Base-by-base conservation (phyloP, 2,329 filamentous ascomycete species). In the Myriosclerotinia duriaeana region DNA sequence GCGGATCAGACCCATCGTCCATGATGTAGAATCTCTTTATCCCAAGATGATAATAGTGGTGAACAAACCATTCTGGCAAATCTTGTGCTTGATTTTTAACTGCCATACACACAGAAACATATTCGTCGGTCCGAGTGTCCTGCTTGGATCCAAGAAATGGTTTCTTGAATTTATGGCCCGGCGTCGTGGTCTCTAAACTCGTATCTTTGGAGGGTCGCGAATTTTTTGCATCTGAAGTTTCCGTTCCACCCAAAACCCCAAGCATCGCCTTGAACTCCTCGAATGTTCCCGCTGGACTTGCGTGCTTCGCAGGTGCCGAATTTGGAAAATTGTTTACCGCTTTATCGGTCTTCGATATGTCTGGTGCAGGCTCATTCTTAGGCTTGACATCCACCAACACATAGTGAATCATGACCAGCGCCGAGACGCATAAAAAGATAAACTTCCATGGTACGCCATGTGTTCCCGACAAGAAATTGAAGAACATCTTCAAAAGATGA, bases 1-100 rank as follows among this genome's bases (percentile, higher is more conserved):
- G 71, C 1, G 73, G 72, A 2, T 67, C 53, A 46, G 73, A 74
- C 26, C 69, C 69, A 59, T 75, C 74, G 48, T 75, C 73, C 69
- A 75, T 74, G 64, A 75, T 69, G 61, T 75, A 75, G 64, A 75
- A 74, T 30, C 70, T 64, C 2, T 64, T 66, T 52, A 75, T 72
- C 20, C 68, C 67, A 44, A 73, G 56, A 56, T 75, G 72, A 64
- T 74, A 61, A 50, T 75, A 75, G 56, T 75, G 73, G 48, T 75
- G 73, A 3, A 69, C 68, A 38, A 75, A 68, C 38, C 66, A 74
- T 62, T 75, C 73, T 1, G 70, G 68, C n/a, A 75, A 67, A 52
- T 75, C 73, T 14, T 15, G 26, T 36, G 54, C 54, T 36, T 73
- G 70, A 52, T 75, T 65, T 65, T 72, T 73, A 0, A 74, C 65